Conservation (phyloP, 257 asterid genomes). For the Petunia secreta region DNA sequence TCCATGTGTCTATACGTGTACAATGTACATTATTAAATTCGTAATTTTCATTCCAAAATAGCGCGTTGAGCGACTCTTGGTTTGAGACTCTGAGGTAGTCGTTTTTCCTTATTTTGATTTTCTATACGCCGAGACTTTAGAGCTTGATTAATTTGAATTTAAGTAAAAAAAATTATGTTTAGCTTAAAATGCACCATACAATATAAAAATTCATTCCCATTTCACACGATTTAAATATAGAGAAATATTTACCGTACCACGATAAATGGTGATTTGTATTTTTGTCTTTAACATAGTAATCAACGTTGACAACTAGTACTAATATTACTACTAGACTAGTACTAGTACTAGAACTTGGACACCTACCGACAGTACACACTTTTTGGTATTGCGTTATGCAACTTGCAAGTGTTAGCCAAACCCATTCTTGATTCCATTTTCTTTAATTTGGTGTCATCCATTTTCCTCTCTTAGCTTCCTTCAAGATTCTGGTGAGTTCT, state of each 20-base stretch:
- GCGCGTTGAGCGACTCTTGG: neutral
- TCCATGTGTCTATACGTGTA: neutral
- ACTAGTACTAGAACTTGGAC: neutral
- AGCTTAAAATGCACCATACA: no score
- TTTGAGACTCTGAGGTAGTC: neutral
- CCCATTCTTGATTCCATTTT: neutral
- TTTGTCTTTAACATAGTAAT: neutral
- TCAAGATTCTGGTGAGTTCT: constrained; percentile 21
- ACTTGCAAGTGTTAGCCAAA: neutral
- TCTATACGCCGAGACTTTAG: no score
- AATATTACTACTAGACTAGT: neutral
- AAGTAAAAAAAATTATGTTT: no score
- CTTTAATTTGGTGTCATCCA: neutral
- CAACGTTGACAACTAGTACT: neutral
- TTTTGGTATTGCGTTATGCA: neutral
- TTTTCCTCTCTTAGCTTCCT: neutral
- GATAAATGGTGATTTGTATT: no score
- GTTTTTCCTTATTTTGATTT: no score
- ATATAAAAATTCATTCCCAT: no score
- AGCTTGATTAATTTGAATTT: no score
- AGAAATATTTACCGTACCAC: no score
- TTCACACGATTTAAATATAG: no score
- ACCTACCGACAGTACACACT: neutral
- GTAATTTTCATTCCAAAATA: neutral
- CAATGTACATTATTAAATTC: neutral